phyloP scores from a whole-genome alignment of 2,329 filamentous ascomycete species.

The Exophiala calicioides region DNA sequence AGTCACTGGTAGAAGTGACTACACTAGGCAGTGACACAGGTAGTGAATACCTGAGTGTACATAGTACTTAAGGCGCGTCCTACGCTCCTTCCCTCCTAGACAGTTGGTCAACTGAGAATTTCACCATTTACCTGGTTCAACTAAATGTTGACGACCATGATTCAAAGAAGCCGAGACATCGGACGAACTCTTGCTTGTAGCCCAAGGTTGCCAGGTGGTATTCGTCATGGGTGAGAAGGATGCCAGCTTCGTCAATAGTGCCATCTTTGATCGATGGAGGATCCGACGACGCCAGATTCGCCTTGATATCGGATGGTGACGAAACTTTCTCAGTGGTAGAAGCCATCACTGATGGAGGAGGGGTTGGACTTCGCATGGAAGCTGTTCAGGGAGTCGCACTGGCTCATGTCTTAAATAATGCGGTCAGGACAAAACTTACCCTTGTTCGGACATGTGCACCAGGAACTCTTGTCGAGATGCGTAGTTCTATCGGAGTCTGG shows the following conservation, averaged over 20 bases:
- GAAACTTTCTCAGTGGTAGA: conserved; percentile 9
- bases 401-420: too few species aligned
- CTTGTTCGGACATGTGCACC: conserved; percentile 17
- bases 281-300: conserved; percentile 7
- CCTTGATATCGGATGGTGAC: conserved; percentile 14
- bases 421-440: background rate
- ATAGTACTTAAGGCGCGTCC: too few species aligned
- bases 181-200: conserved; percentile 41
- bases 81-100: too few species aligned
- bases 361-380: too few species aligned
- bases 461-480: conserved; percentile 3
- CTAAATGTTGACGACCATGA: conserved; percentile 41
- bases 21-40: too few species aligned
- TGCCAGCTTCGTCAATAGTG: conserved; percentile 2
- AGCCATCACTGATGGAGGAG: background rate
- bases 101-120: too few species aligned
- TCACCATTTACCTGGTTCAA: too few species aligned
- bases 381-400: background rate
- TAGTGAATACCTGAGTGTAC: too few species aligned
- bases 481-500: background rate
- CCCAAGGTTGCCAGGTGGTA: conserved; percentile 38
- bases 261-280: conserved; percentile 17
- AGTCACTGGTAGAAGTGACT: too few species aligned
- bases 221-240: conserved; percentile 34
- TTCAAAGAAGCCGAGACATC: conserved; percentile 41